Base-by-base conservation (phyloP, 75 land plant genomes). In the Sequoiadendron giganteum region DNA sequence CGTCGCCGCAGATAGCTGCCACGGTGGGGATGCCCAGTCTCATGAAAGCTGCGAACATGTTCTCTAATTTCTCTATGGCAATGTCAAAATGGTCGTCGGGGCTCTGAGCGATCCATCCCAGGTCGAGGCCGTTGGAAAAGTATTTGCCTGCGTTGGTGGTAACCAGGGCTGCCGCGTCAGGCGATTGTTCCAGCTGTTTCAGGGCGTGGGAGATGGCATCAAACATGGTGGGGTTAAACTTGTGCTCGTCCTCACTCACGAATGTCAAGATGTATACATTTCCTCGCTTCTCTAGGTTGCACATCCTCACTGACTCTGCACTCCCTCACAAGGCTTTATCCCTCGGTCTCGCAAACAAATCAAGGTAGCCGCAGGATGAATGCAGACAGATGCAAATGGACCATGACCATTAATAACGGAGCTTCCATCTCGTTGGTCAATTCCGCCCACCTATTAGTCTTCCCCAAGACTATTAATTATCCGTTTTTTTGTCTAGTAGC, bases 121-220 rank as follows among this genome's bases (percentile, higher is more conserved):
- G 91, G 89, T 92, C 92, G 48, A 92, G 84, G 13, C 93, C 93
- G 86, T 90, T 92, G 38, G 91, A 90, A 86, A 90, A 92, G 90
- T 86, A 92, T 54, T 86, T 90, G 13, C 93, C 93, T 14, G 88
- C 86, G 88, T 88, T 88, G 82, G 93, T 90, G 30, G 93, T 92
- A 36, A 92, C 92, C 34, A 92, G 92, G n/a, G 91, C 91, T 11
- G 21, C 65, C 1, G 87, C 87, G 87, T 55, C 85, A 1, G 61
- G 70, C 19, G 72, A 61, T 5, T 61, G 79, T 11, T 40, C 13
- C 45, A 86, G 76, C 34, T 2, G 28, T 19, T 83, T 54, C 10
- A 91, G 91, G 39, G 68, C 52, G 18, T 78, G 70, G 28, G 84
- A 58, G n/a, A 92, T 90, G 78, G 82, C 86, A 1, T 86, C 82